A percentile compares a stretch with the other conserved stretches of the same genome.
Conservation (phyloP, 495 filamentous ascomycete species). For the Hypoxylon fragiforme region DNA sequence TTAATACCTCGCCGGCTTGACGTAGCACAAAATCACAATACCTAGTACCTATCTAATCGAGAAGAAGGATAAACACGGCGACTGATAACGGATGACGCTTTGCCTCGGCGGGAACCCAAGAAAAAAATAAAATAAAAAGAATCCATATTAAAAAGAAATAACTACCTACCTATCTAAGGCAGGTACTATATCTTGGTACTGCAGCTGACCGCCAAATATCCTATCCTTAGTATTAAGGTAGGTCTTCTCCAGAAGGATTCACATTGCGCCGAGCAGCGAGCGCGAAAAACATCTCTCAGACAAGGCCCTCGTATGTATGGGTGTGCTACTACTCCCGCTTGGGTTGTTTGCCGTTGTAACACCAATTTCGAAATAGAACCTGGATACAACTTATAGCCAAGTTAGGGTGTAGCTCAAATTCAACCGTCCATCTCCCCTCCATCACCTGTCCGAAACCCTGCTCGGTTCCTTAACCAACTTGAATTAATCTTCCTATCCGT, state of each 20-base stretch:
- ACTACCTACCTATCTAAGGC: too few species aligned
- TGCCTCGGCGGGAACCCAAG: conserved; percentile 20
- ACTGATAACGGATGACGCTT: conserved; percentile 13
- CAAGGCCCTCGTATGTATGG: conserved; percentile 20
- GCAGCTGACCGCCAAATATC: conserved; percentile 25
- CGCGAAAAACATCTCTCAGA: not conserved
- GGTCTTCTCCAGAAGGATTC: conserved; percentile 22
- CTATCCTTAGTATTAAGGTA: not conserved
- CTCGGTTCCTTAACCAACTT: conserved; percentile 25
- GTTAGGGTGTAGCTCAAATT: conserved; percentile 22
- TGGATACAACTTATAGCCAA: conserved; percentile 26
- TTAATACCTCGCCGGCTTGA: conserved; percentile 23
- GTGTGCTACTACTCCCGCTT: conserved; percentile 21
- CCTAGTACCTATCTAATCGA: not conserved
- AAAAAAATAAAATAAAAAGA: not conserved
- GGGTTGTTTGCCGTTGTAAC: conserved; percentile 35
- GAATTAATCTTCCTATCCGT: conserved; percentile 10
- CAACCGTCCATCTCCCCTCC: conserved; percentile 35
- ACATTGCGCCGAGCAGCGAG: conserved; percentile 27
- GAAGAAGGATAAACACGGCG: conserved; percentile 5
- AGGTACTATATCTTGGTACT: too few species aligned
- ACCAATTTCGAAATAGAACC: conserved; percentile 33
- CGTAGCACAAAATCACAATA: conserved; percentile 9
- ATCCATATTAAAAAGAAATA: too few species aligned
- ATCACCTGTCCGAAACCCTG: conserved; percentile 29